A percentile compares a stretch with the other conserved stretches of the same genome.
phyloP scores from a whole-genome alignment of 2,329 filamentous ascomycete species.

The Aureobasidium sp. region DNA sequence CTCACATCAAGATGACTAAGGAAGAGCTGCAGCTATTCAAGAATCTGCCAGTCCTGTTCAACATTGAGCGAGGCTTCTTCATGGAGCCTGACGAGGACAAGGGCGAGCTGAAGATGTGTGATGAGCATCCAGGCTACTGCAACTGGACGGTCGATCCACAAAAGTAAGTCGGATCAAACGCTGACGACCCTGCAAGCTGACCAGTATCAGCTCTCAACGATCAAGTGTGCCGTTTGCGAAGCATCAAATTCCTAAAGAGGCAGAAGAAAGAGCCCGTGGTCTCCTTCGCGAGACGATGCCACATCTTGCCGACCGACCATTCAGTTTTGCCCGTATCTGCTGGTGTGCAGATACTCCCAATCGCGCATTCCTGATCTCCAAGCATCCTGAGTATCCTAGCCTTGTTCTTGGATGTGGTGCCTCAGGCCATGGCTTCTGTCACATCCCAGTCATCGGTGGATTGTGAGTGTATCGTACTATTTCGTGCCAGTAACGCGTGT shows the following conservation, averaged over 20 bases:
- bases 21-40: conserved; percentile 42
- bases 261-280: conserved; percentile 40
- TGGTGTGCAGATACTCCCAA: conserved; percentile 53
- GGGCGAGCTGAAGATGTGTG: conserved; percentile 45
- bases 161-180: background rate
- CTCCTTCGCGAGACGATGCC: conserved; percentile 47
- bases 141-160: conserved; percentile 35
- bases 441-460: conserved; percentile 45
- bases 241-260: conserved; percentile 42
- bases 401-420: conserved; percentile 46
- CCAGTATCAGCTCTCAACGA: conserved; percentile 16
- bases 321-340: conserved; percentile 49
- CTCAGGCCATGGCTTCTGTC: conserved; percentile 49
- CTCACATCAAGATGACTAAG: conserved; percentile 43
- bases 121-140: conserved; percentile 52
- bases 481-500: conserved; percentile 47
- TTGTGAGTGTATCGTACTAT: conserved; percentile 42
- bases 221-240: conserved; percentile 34
- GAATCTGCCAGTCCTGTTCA: conserved; percentile 44
- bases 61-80: conserved; percentile 44
- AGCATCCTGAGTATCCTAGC: conserved; percentile 39
- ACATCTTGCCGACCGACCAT: conserved; percentile 43
- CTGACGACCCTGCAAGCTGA: background rate
- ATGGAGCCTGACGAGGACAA: conserved; percentile 44
- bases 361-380: conserved; percentile 47